Percentiles rank a stretch among this genome's conserved stretches.
phyloP scores from a whole-genome alignment of 2,329 filamentous ascomycete genomes.

The Sclerotinia subarctica region DNA sequence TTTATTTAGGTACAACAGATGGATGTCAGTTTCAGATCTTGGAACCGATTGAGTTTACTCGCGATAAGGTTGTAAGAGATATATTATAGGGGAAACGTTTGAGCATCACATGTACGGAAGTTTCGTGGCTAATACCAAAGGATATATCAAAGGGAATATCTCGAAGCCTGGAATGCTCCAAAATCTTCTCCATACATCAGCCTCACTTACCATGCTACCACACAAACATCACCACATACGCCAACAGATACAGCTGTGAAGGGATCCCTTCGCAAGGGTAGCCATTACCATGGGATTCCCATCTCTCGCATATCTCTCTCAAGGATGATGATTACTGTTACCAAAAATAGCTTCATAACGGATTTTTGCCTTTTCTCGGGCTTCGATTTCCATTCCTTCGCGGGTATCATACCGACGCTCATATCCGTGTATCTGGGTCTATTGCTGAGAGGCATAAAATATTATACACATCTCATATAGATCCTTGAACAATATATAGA shows the following conservation, averaged over 20 bases:
- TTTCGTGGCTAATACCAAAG: background rate
- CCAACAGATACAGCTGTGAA: conserved; percentile 1
- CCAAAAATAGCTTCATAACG: conserved; percentile 11
- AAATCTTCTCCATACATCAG: conserved; percentile 10
- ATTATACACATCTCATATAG: background rate
- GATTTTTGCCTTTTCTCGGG: conserved; percentile 9
- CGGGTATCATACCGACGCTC: conserved; percentile 9
- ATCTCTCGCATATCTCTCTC: conserved; percentile 11
- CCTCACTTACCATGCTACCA: background rate
- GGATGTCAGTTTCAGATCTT: background rate
- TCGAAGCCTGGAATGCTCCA: conserved; percentile 1
- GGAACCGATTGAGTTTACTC: background rate
- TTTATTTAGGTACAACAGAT: conserved; percentile 1
- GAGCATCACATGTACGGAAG: background rate
- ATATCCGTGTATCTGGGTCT: conserved; percentile 12
- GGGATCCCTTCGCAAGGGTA: conserved; percentile 12
- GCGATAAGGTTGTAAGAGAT: background rate
- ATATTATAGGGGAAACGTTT: background rate
- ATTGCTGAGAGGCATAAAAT: conserved; percentile 5
- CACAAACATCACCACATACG: background rate
- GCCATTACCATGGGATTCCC: conserved; percentile 15
- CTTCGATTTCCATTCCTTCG: background rate
- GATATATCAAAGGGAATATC: background rate
- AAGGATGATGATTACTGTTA: background rate
- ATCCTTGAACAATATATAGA: conserved; percentile 12